Conservation (phyloP, 495 filamentous ascomycete species). For the Ramalina intermedia region DNA sequence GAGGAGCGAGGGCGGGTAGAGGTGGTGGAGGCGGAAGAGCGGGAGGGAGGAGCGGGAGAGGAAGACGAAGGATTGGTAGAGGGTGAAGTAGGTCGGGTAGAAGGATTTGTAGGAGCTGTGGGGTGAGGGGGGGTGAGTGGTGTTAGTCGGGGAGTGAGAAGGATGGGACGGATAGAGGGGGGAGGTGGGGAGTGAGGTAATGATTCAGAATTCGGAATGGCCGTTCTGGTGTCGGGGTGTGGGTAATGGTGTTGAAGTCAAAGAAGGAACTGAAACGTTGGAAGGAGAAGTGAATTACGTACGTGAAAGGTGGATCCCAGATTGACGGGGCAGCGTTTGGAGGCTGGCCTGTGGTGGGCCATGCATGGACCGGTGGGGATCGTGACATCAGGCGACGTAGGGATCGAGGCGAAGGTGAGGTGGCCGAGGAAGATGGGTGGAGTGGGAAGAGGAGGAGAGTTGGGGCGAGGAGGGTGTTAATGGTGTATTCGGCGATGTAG, state of each 20-base stretch:
- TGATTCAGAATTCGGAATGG: not conserved
- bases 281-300: no score
- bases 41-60: constrained; percentile 81
- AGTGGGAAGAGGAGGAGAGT: constrained; percentile 83
- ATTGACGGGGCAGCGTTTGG: no score
- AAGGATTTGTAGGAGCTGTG: constrained; percentile 60
- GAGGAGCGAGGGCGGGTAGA: constrained; percentile 74
- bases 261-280: no score
- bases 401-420: constrained; percentile 30
- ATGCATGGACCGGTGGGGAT: constrained; percentile 26
- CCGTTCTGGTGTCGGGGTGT: no score
- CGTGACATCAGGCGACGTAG: no score
- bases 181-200: not conserved
- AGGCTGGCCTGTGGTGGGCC: no score
- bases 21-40: constrained; percentile 62
- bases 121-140: constrained; percentile 35
- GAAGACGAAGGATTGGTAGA: constrained; percentile 92
- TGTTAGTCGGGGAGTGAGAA: constrained; percentile 54
- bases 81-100: constrained; percentile 20
- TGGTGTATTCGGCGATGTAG: constrained; percentile 90
- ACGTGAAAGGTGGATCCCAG: no score
- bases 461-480: constrained; percentile 85
- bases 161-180: constrained; percentile 62
- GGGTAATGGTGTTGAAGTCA: no score
- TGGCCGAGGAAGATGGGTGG: constrained; percentile 49